phyloP scores from a whole-genome alignment of 1,284 basidiomycete species.

The Moesziomyces antarcticus region DNA sequence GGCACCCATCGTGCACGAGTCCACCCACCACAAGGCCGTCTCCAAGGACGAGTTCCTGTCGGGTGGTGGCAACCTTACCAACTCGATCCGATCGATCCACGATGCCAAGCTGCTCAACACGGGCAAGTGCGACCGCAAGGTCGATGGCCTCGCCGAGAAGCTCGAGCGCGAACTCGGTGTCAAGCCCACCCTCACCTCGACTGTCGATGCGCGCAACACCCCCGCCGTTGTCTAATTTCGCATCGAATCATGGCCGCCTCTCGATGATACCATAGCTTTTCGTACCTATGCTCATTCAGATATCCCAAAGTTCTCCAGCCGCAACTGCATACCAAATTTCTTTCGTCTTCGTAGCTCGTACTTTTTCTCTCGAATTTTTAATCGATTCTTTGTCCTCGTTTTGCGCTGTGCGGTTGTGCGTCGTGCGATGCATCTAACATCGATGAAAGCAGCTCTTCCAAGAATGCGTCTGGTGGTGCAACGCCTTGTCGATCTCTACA shows the following conservation, averaged over 20 bases:
- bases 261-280: neutral
- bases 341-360: neutral
- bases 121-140: conserved; percentile 57
- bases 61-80: conserved; percentile 57
- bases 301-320: neutral
- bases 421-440: neutral
- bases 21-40: conserved; percentile 61
- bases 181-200: conserved; percentile 10
- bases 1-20: conserved; percentile 66
- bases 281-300: neutral
- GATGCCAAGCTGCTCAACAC: conserved; percentile 61
- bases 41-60: conserved; percentile 62
- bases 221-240: conserved; percentile 21
- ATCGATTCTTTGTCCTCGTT: neutral
- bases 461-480: conserved; percentile 41
- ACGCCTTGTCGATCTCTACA: conserved; percentile 44
- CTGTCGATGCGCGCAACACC: conserved; percentile 6
- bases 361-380: neutral
- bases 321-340: neutral
- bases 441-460: conserved; percentile 14
- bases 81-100: conserved; percentile 39
- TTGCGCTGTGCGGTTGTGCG: neutral
- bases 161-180: conserved; percentile 51
- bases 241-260: no score
- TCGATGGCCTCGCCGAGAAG: conserved; percentile 59